Evolutionary conservation across 305 asterid genomes (phyloP).

Genomic region (Withania somnifera): DNA sequence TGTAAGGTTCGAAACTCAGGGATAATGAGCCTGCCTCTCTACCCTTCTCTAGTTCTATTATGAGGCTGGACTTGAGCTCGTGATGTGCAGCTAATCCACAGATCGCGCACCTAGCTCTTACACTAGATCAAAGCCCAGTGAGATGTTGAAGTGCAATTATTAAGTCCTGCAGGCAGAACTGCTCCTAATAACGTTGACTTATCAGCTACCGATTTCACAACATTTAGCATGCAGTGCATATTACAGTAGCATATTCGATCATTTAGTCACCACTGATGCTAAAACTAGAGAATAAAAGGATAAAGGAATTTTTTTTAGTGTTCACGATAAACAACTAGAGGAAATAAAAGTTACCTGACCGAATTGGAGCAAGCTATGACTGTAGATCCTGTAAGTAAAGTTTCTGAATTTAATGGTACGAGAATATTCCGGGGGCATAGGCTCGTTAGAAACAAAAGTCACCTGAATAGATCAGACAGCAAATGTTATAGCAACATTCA

Average conservation of each 20-base stretch:
- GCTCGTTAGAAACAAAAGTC: slow-evolving; percentile 69
- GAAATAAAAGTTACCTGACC: slow-evolving; percentile 61
- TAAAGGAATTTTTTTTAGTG: neutral
- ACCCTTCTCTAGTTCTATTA: neutral
- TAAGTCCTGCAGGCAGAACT: neutral
- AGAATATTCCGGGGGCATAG: slow-evolving; percentile 58
- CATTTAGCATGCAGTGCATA: neutral
- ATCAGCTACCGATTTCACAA: neutral
- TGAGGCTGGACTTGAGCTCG: neutral
- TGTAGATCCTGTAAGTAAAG: slow-evolving; percentile 63
- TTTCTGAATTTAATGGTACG: slow-evolving; percentile 53
- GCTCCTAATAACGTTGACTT: neutral
- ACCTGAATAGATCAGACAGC: slow-evolving; percentile 37
- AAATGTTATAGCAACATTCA: slow-evolving; percentile 6
- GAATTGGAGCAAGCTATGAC: slow-evolving; percentile 93
- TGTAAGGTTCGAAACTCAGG: neutral
- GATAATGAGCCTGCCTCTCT: neutral
- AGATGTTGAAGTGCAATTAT: neutral
- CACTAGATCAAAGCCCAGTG: neutral
- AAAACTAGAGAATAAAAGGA: neutral
- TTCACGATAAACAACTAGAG: neutral
- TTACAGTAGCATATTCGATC: neutral
- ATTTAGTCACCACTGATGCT: neutral
- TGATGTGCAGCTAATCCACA: neutral
- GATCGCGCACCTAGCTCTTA: neutral